Conservation (phyloP, 75 land plant genomes). For the Sequoia sempervirens region DNA sequence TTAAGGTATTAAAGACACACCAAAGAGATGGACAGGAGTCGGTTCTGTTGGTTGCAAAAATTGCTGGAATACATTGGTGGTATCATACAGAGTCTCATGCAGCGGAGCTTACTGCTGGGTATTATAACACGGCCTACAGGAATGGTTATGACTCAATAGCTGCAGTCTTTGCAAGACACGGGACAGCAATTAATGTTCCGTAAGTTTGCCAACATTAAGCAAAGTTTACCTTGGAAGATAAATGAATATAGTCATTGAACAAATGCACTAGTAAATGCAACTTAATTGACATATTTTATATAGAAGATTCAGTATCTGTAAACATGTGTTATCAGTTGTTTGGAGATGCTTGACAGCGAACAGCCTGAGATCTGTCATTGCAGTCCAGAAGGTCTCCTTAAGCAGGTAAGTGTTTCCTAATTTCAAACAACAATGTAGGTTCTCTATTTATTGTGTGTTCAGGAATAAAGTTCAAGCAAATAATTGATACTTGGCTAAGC, state of each 20-base stretch:
- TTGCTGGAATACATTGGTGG: slow-evolving; percentile 49
- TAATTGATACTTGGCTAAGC: not conserved
- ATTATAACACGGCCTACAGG: slow-evolving; percentile 38
- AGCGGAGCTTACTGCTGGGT: slow-evolving; percentile 55
- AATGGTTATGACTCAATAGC: slow-evolving; percentile 46
- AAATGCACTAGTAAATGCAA: slow-evolving; percentile 3
- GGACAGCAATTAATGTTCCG: slow-evolving; percentile 39
- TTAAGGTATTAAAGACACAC: slow-evolving; percentile 16
- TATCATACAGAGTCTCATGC: slow-evolving; percentile 41
- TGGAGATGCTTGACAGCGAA: slow-evolving; percentile 44
- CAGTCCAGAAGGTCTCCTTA: slow-evolving; percentile 39
- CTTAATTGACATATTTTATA: not conserved
- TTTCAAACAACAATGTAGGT: not conserved
- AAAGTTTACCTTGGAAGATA: not conserved
- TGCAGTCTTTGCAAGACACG: slow-evolving; percentile 40
- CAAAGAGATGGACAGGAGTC: slow-evolving; percentile 9
- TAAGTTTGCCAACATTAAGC: slow-evolving; percentile 9
- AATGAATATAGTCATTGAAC: not conserved
- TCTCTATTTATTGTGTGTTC: not conserved
- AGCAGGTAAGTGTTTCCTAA: slow-evolving; percentile 21
- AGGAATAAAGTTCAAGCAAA: not conserved
- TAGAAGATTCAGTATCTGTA: slow-evolving; percentile 7
- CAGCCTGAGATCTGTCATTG: slow-evolving; percentile 22
- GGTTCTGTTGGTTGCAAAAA: slow-evolving; percentile 30
- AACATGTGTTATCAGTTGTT: slow-evolving; percentile 20